Evolutionary conservation across 441 rosid genomes (phyloP).

Genomic region (Hypseocharis bilobata): DNA sequence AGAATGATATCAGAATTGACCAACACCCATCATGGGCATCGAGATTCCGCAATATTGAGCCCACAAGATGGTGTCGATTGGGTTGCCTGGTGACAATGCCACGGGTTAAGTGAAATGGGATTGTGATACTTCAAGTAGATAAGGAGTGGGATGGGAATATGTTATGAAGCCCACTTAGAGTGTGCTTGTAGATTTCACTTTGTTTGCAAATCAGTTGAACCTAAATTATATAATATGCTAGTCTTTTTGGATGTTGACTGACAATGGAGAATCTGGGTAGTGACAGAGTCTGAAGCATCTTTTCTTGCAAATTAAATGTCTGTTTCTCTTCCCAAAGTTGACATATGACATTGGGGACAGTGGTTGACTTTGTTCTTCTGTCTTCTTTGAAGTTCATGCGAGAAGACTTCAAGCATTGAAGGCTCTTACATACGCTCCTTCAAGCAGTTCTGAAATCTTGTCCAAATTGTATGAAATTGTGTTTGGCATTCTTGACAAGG

Average conservation of each 20-base stretch:
- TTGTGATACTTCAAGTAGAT: neutral
- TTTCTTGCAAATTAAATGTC: neutral
- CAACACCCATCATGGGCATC: neutral
- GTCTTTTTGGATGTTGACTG: neutral
- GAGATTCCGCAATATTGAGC: neutral
- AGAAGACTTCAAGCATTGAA: slow-evolving; percentile 92
- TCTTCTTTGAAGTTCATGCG: slow-evolving; percentile 65
- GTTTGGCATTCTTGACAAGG: slow-evolving; percentile 94
- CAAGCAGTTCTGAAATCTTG: slow-evolving; percentile 69
- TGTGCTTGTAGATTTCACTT: neutral
- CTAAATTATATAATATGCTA: neutral
- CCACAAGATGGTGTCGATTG: neutral
- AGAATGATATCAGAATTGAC: neutral
- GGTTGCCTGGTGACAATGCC: neutral
- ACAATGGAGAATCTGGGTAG: neutral
- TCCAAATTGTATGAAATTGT: slow-evolving; percentile 80
- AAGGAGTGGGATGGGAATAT: neutral
- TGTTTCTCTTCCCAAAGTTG: slow-evolving; percentile 3
- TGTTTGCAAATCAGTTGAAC: neutral
- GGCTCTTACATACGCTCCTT: slow-evolving; percentile 88
- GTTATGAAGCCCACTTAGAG: neutral
- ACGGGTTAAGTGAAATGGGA: neutral
- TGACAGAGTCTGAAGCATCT: neutral
- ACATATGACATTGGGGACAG: slow-evolving; percentile 13
- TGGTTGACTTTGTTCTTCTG: slow-evolving; percentile 30